Evolutionary conservation across 2,329 filamentous ascomycete genomes (phyloP), one percentile per base, ranked within the genome.

Genomic region (Capronia coronata): DNA sequence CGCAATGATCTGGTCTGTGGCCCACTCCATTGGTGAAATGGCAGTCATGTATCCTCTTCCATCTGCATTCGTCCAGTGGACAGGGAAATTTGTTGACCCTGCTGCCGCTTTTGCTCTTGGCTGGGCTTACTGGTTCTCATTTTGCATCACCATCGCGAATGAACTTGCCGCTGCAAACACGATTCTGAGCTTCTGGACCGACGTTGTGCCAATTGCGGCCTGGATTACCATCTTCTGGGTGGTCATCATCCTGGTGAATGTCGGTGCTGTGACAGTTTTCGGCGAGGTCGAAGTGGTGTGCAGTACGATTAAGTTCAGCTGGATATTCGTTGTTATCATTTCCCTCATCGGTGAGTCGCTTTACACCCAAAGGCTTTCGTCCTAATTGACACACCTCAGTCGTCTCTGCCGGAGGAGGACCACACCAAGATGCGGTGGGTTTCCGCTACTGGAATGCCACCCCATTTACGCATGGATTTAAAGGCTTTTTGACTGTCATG

Each of bases 281-380:
- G 72, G 67, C 2, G 71, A 75, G 51, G 67, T 71, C 10, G 72
- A 75, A 53, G 71, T 74, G 14, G 52, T 70, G 4, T 63, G 66
- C 29, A 70, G 69, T 5, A 63, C 64, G 1, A 69, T 74, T 58
- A 75, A 75, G 52, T 72, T 74, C 30, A 64, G 67, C 27, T 74
- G 71, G 70, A 73, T 75, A 46, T 67, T 74, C 46, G 65, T 74
- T 19, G 69, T 74, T 54, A 73, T 75, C 55, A 67, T 74, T 40
- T 70, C 25, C 13, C 62, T 70, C 32, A 67, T 67, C 39, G 62
- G 62, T 64, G 46, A 37, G 62, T 52, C 9, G 2, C 27, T 42
- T 38, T 38, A 13, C 27, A 30, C 16, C 25, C 25, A 27, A 27
- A 6, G 25, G 10, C 10, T 10, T n/a, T n/a, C 10, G 10, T 27